Base-by-base conservation (phyloP, 768 basidiomycete species). In the Rhizopogon sp. region DNA sequence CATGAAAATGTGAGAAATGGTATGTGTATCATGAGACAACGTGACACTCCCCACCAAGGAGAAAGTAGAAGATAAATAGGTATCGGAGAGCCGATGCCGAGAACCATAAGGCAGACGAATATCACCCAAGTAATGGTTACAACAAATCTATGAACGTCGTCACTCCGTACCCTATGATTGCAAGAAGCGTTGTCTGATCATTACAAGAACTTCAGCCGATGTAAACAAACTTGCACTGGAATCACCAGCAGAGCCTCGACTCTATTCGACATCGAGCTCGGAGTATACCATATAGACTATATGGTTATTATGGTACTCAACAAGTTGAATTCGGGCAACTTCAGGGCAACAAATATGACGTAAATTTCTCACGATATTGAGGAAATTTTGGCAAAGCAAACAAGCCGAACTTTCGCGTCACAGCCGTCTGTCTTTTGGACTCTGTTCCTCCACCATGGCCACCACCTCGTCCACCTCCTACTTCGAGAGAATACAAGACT, bases 401-500 rank as follows among this genome's bases (percentile, higher is more conserved):
- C 46, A 49, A 49, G 47, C 47, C 47, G 47, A 49, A 37, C 47
- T 22, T 33, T 17, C 16, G 39, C 39, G 47, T 49, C 33, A 49
- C 47, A 1, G 33, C 47, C 47, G 35, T 49, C 31, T 49, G 20
- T 25, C 14, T 25, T 25, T 4, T 6, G 20, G 39, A 39, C 13
- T 33, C 31, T 37, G 11, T 22, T 49, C 35, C 14, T 37, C 47
- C 35, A 49, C 22, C 35, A 49, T 49, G 47, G 20, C 47, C 55
- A 0, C 59, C 66, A 39, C 64, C 71, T 46, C 64, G 50, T 49
- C 60, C 62, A 62, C 55, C 16, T 62, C 62, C 33, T 66, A 84
- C 67, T 62, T 85, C 54, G 85, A 87, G 61, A 85, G 88, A 64
- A 73, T 87, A 11, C 82, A 85, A 43, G 70, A 74, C 62, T 87